phyloP scores from a whole-genome alignment of 1,284 basidiomycete genomes.

The Rhodotorula sp. region DNA sequence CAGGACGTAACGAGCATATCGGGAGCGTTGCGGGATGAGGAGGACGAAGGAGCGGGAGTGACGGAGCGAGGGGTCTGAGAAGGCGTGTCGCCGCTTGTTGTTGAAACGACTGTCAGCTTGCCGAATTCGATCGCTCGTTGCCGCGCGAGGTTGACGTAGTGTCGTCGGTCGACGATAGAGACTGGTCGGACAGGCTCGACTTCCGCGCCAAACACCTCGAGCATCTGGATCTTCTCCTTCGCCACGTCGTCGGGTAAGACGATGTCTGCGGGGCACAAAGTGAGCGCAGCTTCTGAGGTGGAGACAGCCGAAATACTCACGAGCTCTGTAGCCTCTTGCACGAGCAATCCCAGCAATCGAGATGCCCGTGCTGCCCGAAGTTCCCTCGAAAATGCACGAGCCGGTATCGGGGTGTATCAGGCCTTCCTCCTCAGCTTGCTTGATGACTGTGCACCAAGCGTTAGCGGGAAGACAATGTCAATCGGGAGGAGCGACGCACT shows the following conservation, averaged over 20 bases:
- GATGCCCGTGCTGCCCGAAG: constrained; percentile 95
- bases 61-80: background rate
- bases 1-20: constrained; percentile 22
- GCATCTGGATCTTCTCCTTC: constrained; percentile 80
- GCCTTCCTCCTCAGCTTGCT: constrained; percentile 84
- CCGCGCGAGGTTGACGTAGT: constrained; percentile 64
- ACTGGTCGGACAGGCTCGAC: constrained; percentile 63
- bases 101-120: constrained; percentile 39
- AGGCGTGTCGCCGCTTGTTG: background rate
- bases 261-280: constrained; percentile 59
- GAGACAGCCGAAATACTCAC: constrained; percentile 52
- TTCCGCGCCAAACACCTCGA: constrained; percentile 78
- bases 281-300: too few species aligned
- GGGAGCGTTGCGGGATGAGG: background rate
- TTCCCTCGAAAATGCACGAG: constrained; percentile 95
- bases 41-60: background rate
- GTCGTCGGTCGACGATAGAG: constrained; percentile 90
- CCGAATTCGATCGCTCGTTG: constrained; percentile 73
- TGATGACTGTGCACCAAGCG: constrained; percentile 63
- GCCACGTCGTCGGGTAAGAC: constrained; percentile 86
- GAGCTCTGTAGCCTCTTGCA: constrained; percentile 59
- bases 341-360: constrained; percentile 86
- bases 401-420: constrained; percentile 81
- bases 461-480: background rate
- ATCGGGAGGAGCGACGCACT: constrained; percentile 56